phyloP scores from a whole-genome alignment of 1,284 basidiomycete species.

The Dichomitus squalens region DNA sequence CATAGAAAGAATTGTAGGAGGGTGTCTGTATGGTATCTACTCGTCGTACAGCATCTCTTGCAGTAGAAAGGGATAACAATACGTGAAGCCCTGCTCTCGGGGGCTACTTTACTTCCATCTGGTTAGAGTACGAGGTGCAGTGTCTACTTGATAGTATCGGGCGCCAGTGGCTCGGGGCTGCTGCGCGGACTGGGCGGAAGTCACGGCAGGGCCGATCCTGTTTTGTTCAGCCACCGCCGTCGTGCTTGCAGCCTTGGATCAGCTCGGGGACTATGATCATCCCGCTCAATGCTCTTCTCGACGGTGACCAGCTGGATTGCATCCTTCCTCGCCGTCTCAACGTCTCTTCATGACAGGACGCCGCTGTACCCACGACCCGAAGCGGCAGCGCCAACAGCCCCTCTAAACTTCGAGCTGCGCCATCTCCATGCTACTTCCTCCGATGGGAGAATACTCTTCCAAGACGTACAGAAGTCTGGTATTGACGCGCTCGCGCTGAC shows the following conservation, averaged over 20 bases:
- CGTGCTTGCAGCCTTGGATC: background rate
- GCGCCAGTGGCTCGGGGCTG: too few relatives aligned
- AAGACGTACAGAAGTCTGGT: conserved; percentile 45
- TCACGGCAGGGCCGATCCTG: background rate
- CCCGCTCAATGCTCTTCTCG: conserved; percentile 28
- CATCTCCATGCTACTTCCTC: conserved; percentile 65
- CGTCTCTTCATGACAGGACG: background rate
- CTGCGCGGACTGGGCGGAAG: too few relatives aligned
- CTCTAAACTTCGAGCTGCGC: conserved; percentile 61
- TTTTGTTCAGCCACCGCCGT: conserved; percentile 9
- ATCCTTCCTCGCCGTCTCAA: conserved; percentile 16
- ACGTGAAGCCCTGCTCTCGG: too few relatives aligned
- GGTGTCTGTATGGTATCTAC: too few relatives aligned
- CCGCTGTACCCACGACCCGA: background rate
- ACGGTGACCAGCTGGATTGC: conserved; percentile 27
- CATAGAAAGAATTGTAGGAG: too few relatives aligned
- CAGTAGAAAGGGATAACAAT: too few relatives aligned
- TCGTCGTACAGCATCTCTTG: too few relatives aligned
- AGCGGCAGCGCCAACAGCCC: conserved; percentile 16
- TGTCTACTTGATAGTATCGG: too few relatives aligned
- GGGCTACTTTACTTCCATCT: too few relatives aligned
- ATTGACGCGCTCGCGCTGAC: conserved; percentile 11
- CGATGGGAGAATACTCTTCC: conserved; percentile 59
- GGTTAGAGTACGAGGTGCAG: too few relatives aligned
- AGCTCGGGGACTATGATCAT: conserved; percentile 15